Evolutionary conservation across 2,329 filamentous ascomycete species (phyloP).

Genomic region (Grosmannia penicillata): DNA sequence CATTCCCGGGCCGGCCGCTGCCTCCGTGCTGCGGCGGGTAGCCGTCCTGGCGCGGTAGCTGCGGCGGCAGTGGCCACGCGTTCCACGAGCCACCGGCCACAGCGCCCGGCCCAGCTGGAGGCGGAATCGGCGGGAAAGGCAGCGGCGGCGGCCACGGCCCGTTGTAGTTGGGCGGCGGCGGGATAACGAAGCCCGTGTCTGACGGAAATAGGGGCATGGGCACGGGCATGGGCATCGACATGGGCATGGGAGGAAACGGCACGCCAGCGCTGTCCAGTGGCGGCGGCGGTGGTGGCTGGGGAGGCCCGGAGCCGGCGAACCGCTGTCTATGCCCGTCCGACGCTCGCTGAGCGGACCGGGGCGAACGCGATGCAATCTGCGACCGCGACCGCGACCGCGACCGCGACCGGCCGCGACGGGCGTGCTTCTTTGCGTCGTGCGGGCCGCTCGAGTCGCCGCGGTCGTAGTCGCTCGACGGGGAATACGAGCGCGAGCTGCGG

Average conservation of each 20-base stretch:
- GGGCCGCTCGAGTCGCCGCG: neutral
- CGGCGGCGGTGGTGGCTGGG: neutral
- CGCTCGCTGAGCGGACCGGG: neutral
- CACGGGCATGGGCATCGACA: neutral
- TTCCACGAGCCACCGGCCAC: neutral
- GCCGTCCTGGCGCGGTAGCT: neutral
- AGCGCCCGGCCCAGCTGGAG: neutral
- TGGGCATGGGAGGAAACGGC: neutral
- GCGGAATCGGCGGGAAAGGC: slow-evolving; percentile 1
- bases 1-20: too few relatives aligned
- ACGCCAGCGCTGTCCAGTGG: neutral
- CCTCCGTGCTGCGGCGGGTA: neutral
- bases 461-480: slow-evolving; percentile 7
- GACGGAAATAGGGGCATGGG: neutral
- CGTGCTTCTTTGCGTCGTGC: neutral
- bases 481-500: slow-evolving; percentile 6
- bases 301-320: neutral
- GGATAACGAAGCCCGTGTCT: neutral
- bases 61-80: neutral
- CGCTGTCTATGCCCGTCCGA: neutral
- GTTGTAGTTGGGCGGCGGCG: slow-evolving; percentile 6
- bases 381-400: neutral
- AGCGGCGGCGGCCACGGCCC: slow-evolving; percentile 8
- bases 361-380: neutral
- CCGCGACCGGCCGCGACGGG: neutral